A percentile compares a stretch with the other conserved stretches of the same genome.
Conservation (phyloP, 2,329 filamentous ascomycete species). For the Geosmithia flava region DNA sequence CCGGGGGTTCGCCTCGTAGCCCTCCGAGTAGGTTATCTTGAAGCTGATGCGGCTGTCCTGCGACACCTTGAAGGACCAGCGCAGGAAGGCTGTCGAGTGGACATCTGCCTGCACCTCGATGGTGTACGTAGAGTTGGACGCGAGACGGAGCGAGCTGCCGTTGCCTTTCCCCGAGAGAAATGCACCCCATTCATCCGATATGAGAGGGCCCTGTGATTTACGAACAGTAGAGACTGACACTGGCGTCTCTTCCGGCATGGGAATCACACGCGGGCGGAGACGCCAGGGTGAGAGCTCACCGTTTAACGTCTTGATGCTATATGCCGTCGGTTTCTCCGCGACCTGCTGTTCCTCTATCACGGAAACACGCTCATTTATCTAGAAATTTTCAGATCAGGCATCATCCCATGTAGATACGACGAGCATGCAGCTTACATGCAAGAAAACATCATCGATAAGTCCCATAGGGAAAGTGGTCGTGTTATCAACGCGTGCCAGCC, state of each 20-base stretch:
- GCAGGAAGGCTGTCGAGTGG: slow-evolving; percentile 10
- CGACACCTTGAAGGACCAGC: slow-evolving; percentile 6
- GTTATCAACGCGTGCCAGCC: slow-evolving; percentile 12
- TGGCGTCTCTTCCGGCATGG: slow-evolving; percentile 15
- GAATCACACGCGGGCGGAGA: slow-evolving; percentile 21
- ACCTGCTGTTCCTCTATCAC: not conserved
- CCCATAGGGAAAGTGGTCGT: slow-evolving; percentile 13
- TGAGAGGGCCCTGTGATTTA: slow-evolving; percentile 7
- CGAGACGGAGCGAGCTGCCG: not conserved
- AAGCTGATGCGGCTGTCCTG: slow-evolving; percentile 5
- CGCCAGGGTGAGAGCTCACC: slow-evolving; percentile 26
- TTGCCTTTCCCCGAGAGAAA: slow-evolving; percentile 4
- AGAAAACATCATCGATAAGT: slow-evolving; percentile 22
- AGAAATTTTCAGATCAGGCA: not conserved
- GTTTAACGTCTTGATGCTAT: slow-evolving; percentile 19
- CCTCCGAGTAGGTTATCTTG: slow-evolving; percentile 16
- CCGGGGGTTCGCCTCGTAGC: slow-evolving; percentile 18
- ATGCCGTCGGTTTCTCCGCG: slow-evolving; percentile 8
- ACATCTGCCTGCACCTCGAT: slow-evolving; percentile 12
- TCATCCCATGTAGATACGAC: not conserved
- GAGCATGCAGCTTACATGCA: slow-evolving; percentile 20
- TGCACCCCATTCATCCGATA: slow-evolving; percentile 5
- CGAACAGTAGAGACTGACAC: slow-evolving; percentile 9
- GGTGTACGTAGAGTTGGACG: not conserved
- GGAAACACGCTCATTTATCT: not conserved